Evolutionary conservation across 1,139 yeast species (phyloP).

Genomic region (Sugiyamaella castrensis): DNA sequence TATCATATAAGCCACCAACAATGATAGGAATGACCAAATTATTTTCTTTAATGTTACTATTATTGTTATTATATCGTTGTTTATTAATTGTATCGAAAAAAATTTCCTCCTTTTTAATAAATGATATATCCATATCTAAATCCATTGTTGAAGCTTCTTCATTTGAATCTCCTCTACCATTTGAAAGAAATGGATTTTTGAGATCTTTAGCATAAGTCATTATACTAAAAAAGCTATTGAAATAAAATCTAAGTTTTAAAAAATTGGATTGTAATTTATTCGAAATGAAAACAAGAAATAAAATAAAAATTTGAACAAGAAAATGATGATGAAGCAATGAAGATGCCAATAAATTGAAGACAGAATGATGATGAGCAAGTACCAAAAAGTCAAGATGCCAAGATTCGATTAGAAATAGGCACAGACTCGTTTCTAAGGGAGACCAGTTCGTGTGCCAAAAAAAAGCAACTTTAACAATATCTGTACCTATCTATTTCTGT

Average conservation of each 20-base stretch:
- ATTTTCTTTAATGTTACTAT: neutral
- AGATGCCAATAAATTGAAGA: too few species aligned
- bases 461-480: too few species aligned
- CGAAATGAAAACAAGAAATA: too few species aligned
- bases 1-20: conserved; percentile 11
- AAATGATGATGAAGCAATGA: too few species aligned
- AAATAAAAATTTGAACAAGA: too few species aligned
- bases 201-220: neutral
- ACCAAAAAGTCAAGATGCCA: neutral
- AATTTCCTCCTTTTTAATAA: conserved; percentile 3
- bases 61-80: too few species aligned
- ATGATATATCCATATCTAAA: conserved; percentile 2
- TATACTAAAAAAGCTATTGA: neutral
- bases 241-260: too few species aligned
- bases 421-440: too few species aligned
- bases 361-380: neutral
- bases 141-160: conserved; percentile 4
- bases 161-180: neutral
- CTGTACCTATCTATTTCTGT: too few species aligned
- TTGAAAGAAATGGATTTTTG: too few species aligned
- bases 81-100: neutral
- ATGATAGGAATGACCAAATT: neutral
- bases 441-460: too few species aligned
- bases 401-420: too few species aligned
- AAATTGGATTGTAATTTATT: neutral